Base-by-base conservation (phyloP, 345 rosid species). In the Excoecaria agallocha region DNA sequence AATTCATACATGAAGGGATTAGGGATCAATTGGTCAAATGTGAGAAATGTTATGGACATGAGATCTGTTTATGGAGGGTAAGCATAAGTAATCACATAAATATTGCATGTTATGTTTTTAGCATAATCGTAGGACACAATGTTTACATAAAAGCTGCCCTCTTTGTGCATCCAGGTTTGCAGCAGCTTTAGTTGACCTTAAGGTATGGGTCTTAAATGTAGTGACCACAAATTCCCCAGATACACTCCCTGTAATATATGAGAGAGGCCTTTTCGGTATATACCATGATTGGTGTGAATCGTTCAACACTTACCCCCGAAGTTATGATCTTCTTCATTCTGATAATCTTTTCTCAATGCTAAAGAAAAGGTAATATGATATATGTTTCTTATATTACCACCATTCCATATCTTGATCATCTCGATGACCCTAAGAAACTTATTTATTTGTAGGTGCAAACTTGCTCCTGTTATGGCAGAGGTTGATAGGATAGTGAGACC, bases 241-340 rank as follows among this genome's bases (percentile, higher is more conserved):
- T 38, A 93, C 98, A 43, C 88, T 93, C 74, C 94, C 99, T 1
- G 90, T 95, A 66, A 91, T 93, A 71, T 95, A 83, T 45, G 99
- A 95, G 76, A 83, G 99, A 19, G 99, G 99, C 20, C 82, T 90
- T 43, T 89, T 95, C 3, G 97, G 98, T 38, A 90, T 95, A 64
- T 93, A 95, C 77, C 99, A 93, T 79, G 96, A 93, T 22, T 93
- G 93, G 99, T 91, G 98, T 35, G 98, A 93, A 74, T 93, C 99
- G 63, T 95, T 91, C 80, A 90, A 93, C 80, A 88, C 98, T 30
- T 93, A 91, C 74, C 98, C 98, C 3, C 82, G 93, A 56, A 83
- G 85, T 10, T 91, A 95, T 35, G 98, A 95, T 77, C 97, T 95
- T 67, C 82, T 93, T 43, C 98, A 95, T 19, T 94, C 96, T 11